Conservation (phyloP, 257 asterid species). For the Eucommia ulmoides region DNA sequence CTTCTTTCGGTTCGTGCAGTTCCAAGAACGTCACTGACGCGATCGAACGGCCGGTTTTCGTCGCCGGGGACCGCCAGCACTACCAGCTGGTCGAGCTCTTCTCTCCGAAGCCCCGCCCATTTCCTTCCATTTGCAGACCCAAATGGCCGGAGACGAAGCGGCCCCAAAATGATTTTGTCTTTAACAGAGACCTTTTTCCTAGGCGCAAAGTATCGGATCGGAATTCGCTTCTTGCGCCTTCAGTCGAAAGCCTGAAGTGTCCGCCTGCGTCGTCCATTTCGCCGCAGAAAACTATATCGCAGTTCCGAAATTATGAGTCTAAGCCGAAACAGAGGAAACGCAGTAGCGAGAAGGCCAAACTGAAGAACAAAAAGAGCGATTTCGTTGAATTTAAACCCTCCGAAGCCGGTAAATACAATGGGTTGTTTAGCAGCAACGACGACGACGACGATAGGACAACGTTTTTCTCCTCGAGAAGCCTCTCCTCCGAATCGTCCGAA, state of each 20-base stretch:
- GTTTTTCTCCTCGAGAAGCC: not conserved
- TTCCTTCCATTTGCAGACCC: not conserved
- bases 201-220: not conserved
- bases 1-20: not conserved
- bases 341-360: not conserved
- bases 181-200: not conserved
- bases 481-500: not conserved
- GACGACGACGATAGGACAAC: not conserved
- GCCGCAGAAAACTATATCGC: not conserved
- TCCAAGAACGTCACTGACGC: not conserved
- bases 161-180: not conserved
- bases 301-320: not conserved
- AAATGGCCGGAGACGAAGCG: not conserved
- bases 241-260: not conserved
- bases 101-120: not conserved
- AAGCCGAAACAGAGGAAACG: not conserved
- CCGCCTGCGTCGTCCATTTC: not conserved
- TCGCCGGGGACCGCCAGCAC: not conserved
- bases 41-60: not conserved
- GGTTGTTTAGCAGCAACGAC: not conserved
- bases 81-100: not conserved
- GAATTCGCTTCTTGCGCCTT: not conserved
- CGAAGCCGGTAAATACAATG: not conserved
- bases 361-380: not conserved
- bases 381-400: not conserved